These are phyloP conservation scores for Thelephora ganbajun DNA, from an alignment of 768 basidiomycete genomes.

Conservation along the genomic window DNA sequence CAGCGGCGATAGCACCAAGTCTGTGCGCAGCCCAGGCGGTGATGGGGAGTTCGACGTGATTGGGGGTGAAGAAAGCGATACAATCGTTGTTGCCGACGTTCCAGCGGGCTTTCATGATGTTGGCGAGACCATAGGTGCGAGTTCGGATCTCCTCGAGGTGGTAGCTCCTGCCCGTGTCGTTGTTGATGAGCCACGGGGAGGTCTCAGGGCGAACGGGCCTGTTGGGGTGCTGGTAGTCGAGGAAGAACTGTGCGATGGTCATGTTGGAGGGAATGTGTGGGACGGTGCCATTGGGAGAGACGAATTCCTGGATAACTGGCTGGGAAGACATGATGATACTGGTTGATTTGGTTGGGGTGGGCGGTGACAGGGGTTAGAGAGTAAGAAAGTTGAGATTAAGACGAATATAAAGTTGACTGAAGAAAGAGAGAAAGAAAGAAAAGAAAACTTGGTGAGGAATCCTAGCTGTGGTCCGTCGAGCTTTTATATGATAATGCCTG, in stretches of 20 bases:
- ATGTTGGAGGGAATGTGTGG: conserved; percentile 34
- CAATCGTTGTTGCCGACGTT: conserved; percentile 21
- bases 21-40: conserved; percentile 34
- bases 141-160: conserved; percentile 26
- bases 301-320: not conserved
- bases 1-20: conserved; percentile 13
- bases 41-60: conserved; percentile 44
- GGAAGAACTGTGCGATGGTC: conserved; percentile 39
- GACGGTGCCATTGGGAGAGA: conserved; percentile 13
- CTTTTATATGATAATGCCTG: no score
- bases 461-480: no score
- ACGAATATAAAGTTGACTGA: no score
- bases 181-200: conserved; percentile 36
- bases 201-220: conserved; percentile 23
- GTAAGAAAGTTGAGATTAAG: no score
- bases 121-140: conserved; percentile 35
- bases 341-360: no score
- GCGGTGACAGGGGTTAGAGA: no score
- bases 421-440: no score
- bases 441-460: no score
- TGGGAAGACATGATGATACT: no score
- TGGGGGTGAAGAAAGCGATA: conserved; percentile 39
- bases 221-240: conserved; percentile 27
- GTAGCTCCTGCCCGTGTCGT: conserved; percentile 28
- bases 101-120: conserved; percentile 28